Conservation (phyloP, 768 basidiomycete genomes). For the Tricholoma matsutake region DNA sequence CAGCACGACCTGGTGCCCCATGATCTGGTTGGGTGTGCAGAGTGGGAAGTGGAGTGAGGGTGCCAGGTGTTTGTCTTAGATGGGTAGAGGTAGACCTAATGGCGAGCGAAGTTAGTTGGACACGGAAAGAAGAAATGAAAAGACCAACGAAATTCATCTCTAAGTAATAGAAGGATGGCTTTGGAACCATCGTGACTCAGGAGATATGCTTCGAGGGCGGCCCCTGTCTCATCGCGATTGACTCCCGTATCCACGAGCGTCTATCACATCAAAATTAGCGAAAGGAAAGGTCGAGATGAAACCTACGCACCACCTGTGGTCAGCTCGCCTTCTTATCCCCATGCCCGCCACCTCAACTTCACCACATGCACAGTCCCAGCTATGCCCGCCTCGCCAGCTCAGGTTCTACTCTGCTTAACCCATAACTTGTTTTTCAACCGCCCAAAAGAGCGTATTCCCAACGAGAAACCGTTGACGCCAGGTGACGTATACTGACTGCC, state of each 20-base stretch:
- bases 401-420: no score
- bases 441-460: no score
- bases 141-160: conserved; percentile 66
- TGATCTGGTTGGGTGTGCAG: conserved; percentile 41
- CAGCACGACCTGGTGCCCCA: conserved; percentile 62
- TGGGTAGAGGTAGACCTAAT: conserved; percentile 73
- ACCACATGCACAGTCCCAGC: conserved; percentile 56
- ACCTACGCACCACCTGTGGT: conserved; percentile 61
- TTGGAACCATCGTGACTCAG: conserved; percentile 36
- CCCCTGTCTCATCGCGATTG: conserved; percentile 15
- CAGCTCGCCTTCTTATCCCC: conserved; percentile 21
- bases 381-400: conserved; percentile 33
- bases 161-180: conserved; percentile 60
- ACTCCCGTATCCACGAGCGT: conserved; percentile 44
- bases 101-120: conserved; percentile 27
- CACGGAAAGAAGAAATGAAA: background rate
- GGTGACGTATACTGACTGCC: no score
- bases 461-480: no score
- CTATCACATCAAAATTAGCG: conserved; percentile 31
- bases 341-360: conserved; percentile 43
- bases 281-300: background rate
- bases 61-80: conserved; percentile 46
- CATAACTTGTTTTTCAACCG: no score
- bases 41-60: conserved; percentile 56
- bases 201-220: conserved; percentile 52